Base-by-base conservation (phyloP, 2,329 filamentous ascomycete species). In the Teratosphaeriaceae sp. region DNA sequence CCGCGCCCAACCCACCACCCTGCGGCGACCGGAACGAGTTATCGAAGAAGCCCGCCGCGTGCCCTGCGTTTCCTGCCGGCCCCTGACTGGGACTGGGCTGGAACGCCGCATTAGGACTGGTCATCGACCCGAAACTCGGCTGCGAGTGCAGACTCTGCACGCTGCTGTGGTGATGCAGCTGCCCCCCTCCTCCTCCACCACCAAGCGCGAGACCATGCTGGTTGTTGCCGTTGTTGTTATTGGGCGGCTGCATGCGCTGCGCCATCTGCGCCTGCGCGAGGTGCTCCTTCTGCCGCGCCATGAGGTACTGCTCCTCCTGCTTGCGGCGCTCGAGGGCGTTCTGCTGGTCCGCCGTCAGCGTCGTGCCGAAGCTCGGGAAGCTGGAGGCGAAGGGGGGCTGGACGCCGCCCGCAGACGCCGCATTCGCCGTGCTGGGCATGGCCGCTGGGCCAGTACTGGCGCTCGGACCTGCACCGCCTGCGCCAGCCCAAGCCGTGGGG, bases 81-180 rank as follows among this genome's bases (percentile, higher is more conserved):
- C 58, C 66, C 51, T 76, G 75, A 59, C 71, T 80, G 45, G 72
- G 73, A 49, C 79, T 73, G 41, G 76, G 73, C 54, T 82, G 78
- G 58, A 80, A 82, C 9, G n/a, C n/a, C n/a, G 48, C 44, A 45
- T 84, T 79, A 2, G 89, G 88, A n/a, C 88, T 94, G 2, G 87
- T 82, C 52, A 98, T 94, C 66, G 85, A 96, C 15, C 90, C 88
- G 61, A 92, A 96, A 67, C 90, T 97, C 18, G 90, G 90, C 65
- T 98, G 92, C 61, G 88, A 96, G 60, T 98, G 92, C 46, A 98
- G 75, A 60, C 90, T 97, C 55, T 97, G 90, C 7, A 88, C 87
- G 60, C 90, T 97, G 1, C 88, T 89, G 60, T 97, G 89, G 60
- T 97, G 92, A 57, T 97, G 88, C 7, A 97, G 75, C 46, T 77